Evolutionary conservation across 257 asterid genomes (phyloP), one percentile per base, ranked within the genome.

Genomic region (Solanum dulcamara): DNA sequence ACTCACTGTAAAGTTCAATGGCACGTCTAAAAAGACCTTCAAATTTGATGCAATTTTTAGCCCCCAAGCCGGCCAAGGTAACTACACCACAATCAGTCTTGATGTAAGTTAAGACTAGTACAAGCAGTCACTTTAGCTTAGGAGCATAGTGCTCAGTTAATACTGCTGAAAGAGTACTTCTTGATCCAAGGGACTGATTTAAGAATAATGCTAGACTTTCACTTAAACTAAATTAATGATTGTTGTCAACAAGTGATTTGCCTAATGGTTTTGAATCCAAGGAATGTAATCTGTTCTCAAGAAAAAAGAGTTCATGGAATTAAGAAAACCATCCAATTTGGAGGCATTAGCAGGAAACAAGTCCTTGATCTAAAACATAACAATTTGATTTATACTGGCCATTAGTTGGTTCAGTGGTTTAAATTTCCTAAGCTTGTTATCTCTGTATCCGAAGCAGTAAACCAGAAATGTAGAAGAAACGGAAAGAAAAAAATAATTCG

Each of bases 11-110:
- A 90, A 91, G 88, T 92, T 95, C 77, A 94, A 92, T 30, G 99
- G 98, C 81, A 80, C 88, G 50, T 84, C 91, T 6, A 95, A 86
- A 85, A 95, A 91, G 90, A 89, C 88, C 57, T 97, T 92, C 67
- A 97, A 95, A 87, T 94, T 94, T 83, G 99, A 97, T 85, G 94
- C 95, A 12, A 92, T 93, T 80, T 97, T 97, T 87, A 89, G 92
- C 85, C 98, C 98, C 7, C 92, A 92, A 89, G 97, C 97, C 67
- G 85, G 89, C 85, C 99, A 97, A 92, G 92, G 99, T 95, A 90
- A 85, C 44, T 48, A 79, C 7, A n/a, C 12, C n/a, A 38, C 80
- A 48, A 3, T 48, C 62, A 11, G 30, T 28, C 59, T 75, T 75
- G 15, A 70, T 75, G 20, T 26, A 24, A 75, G 55, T n/a, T 12